These are phyloP conservation scores for Russula lepida DNA, from an alignment of 768 basidiomycete genomes.

Conservation along the genomic window DNA sequence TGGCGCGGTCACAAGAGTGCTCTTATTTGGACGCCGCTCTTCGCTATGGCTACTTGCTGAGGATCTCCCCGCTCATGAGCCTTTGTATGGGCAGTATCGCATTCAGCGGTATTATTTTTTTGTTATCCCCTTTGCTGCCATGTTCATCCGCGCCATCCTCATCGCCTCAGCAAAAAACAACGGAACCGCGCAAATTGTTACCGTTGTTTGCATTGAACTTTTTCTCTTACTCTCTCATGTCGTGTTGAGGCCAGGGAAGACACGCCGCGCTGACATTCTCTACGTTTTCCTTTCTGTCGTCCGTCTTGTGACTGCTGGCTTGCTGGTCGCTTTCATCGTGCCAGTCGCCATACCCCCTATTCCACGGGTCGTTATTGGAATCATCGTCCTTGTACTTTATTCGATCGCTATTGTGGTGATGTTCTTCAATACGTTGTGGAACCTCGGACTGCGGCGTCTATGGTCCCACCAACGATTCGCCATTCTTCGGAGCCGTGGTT, in stretches of 20 bases:
- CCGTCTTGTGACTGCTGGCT: slow-evolving; percentile 58
- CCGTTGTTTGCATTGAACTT: slow-evolving; percentile 58
- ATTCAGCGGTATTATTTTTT: slow-evolving; percentile 61
- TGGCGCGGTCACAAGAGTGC: slow-evolving; percentile 40
- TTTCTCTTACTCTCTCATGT: slow-evolving; percentile 46
- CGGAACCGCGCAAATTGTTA: slow-evolving; percentile 61
- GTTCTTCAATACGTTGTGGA: slow-evolving; percentile 55
- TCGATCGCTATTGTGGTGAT: slow-evolving; percentile 63
- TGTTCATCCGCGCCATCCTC: slow-evolving; percentile 62
- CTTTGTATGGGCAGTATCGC: slow-evolving; percentile 63
- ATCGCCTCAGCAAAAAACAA: slow-evolving; percentile 55
- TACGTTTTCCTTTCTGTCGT: slow-evolving; percentile 56
- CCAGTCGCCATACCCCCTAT: slow-evolving; percentile 58
- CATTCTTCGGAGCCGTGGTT: slow-evolving; percentile 21
- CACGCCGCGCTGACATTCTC: slow-evolving; percentile 63
- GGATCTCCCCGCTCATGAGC: slow-evolving; percentile 39
- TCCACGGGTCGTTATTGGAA: slow-evolving; percentile 72
- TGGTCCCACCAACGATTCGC: slow-evolving; percentile 21
- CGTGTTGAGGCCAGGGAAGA: slow-evolving; percentile 53
- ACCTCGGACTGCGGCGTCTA: slow-evolving; percentile 31
- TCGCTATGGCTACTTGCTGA: slow-evolving; percentile 34
- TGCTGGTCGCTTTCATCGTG: slow-evolving; percentile 73
- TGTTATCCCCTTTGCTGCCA: slow-evolving; percentile 44
- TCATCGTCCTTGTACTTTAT: slow-evolving; percentile 63
- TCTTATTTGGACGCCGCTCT: slow-evolving; percentile 38